A percentile compares a stretch with the other conserved stretches of the same genome.
phyloP scores from a whole-genome alignment of 2,329 filamentous ascomycete species.

The Alternaria infectoria region DNA sequence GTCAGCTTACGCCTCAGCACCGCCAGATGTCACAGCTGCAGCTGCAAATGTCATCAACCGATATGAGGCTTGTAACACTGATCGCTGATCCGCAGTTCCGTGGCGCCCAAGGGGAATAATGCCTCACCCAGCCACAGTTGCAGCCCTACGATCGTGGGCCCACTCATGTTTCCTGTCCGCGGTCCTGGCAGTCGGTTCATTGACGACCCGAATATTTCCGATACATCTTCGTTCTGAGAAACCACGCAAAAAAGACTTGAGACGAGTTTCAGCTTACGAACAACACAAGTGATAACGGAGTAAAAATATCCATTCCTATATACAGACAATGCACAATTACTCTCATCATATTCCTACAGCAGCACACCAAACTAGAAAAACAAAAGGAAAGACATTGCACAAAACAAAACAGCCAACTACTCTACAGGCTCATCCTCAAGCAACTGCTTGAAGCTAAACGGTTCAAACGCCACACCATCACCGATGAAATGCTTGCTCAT shows the following conservation, averaged over 20 bases:
- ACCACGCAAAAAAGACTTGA: background rate
- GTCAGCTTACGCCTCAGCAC: conserved; percentile 14
- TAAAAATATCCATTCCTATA: conserved; percentile 27
- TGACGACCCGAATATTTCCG: background rate
- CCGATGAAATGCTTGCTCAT: conserved; percentile 98
- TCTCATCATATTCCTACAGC: conserved; percentile 22
- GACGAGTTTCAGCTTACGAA: background rate
- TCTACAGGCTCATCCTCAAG: conserved; percentile 75
- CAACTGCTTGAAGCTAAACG: conserved; percentile 84
- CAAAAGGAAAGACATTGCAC: background rate
- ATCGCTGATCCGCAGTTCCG: background rate
- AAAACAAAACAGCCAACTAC: conserved; percentile 15
- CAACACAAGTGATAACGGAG: background rate
- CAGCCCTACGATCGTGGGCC: background rate
- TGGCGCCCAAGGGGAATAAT: background rate
- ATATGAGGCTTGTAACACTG: background rate
- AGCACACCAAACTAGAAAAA: too few species aligned
- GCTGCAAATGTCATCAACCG: background rate
- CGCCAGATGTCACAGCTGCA: background rate
- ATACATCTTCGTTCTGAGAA: background rate
- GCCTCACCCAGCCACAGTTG: background rate
- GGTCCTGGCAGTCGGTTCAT: background rate
- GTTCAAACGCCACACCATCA: conserved; percentile 81
- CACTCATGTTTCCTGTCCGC: background rate
- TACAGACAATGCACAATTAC: background rate